Evolutionary conservation across 176 grass and related monocot genomes (phyloP), one percentile per base, ranked within the genome.

Genomic region (Oryza officinalis): DNA sequence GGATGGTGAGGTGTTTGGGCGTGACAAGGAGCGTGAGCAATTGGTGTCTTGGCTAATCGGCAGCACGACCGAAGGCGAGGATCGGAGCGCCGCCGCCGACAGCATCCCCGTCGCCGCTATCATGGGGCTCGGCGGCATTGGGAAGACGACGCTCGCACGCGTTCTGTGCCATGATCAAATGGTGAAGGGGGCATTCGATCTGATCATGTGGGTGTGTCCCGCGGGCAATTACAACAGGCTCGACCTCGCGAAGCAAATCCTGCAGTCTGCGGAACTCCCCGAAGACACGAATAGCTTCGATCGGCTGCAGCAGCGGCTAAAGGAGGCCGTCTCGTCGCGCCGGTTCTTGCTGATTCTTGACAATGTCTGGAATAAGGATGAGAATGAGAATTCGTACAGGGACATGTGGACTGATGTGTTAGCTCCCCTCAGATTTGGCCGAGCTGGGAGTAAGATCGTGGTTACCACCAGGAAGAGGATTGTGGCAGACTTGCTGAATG

Each of bases 101-200:
- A 15, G 27, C n/a, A 5, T 90, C 74, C 60, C 89, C 7, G 17
- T 87, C 28, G 75, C 84, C 9, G 74, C 63, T 2, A 87, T 87
- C 26, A 69, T 38, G 31, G 85, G 85, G 0, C 70, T 71, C 27
- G 85, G 85, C 10, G 89, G 89, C 37, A 84, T 91, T 70, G 89
- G 81, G 31, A 91, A 91, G 81, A 87, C 81, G 13, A 81, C 76
- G 50, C 85, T 91, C 10, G 85, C 89, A 20, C 85, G 50, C 31
- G 17, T 45, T 20, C 75, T 87, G 49, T 54, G n/a, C 50, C 0
- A 84, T 12, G 76, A 91, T 2, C 0, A 64, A 2, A 32, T 0
- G 6, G 85, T 91, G 64, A 18, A 0, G 47, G 6, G 6, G 26
- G 2, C 52, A 2, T 91, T 91, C 71, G 32, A 87, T 49, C 3